phyloP scores from a whole-genome alignment of 2,329 filamentous ascomycete species.

The Coniosporium tulheliwenetii region DNA sequence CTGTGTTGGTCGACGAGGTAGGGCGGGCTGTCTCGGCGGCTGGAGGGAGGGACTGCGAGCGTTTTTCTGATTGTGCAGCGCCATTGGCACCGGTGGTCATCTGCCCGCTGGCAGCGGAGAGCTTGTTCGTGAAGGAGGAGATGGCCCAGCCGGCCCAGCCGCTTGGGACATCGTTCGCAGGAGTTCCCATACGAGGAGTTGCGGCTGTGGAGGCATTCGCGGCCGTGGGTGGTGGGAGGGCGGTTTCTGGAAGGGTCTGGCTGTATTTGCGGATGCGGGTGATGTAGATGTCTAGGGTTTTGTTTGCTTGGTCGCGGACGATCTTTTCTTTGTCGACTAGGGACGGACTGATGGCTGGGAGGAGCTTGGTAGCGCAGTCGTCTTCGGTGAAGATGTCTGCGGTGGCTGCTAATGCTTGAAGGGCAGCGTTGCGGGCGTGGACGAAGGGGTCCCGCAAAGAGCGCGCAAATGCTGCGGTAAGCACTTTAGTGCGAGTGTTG shows the following conservation, averaged over 20 bases:
- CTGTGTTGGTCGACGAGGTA: constrained; percentile 29
- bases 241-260: constrained; percentile 63
- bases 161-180: constrained; percentile 42
- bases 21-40: constrained; percentile 19
- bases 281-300: constrained; percentile 76
- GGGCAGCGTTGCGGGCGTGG: constrained; percentile 76
- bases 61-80: constrained; percentile 18
- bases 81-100: constrained; percentile 44
- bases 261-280: constrained; percentile 68
- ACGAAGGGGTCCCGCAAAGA: constrained; percentile 88
- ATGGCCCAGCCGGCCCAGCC: constrained; percentile 97
- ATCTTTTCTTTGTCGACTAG: constrained; percentile 92
- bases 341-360: constrained; percentile 71
- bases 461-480: constrained; percentile 81
- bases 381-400: constrained; percentile 77
- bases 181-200: constrained; percentile 63
- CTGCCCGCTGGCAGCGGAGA: constrained; percentile 70
- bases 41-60: constrained; percentile 33
- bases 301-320: constrained; percentile 79
- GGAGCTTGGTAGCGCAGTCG: constrained; percentile 68
- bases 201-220: constrained; percentile 23
- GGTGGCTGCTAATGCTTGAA: constrained; percentile 76
- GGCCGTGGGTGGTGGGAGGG: constrained; percentile 48
- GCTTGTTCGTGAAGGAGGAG: constrained; percentile 92
- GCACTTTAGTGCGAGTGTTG: constrained; percentile 62